Evolutionary conservation across 441 rosid species (phyloP).

Genomic region (Erodium texanum): DNA sequence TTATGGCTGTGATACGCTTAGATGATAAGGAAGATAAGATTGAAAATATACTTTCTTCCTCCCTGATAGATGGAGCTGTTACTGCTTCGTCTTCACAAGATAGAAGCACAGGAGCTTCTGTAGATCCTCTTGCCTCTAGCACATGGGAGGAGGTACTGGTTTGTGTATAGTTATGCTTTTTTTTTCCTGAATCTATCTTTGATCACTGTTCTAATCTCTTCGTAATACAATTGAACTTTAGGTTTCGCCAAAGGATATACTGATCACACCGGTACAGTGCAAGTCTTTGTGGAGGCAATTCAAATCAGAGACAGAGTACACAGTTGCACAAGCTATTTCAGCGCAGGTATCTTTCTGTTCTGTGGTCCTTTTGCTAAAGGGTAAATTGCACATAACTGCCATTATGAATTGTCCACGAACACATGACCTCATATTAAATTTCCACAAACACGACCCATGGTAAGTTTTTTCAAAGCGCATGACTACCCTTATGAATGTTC

Average conservation of each 20-base stretch:
- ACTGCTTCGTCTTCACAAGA: conserved; percentile 34
- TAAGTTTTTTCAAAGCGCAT: too few relatives aligned
- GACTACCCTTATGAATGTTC: too few relatives aligned
- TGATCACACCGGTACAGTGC: conserved; percentile 66
- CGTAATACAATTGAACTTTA: conserved; percentile 4
- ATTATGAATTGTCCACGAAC: too few relatives aligned
- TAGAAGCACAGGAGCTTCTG: conserved; percentile 33
- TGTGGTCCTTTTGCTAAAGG: too few relatives aligned
- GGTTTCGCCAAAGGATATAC: conserved; percentile 46
- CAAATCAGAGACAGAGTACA: conserved; percentile 50
- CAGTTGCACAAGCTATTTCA: too few relatives aligned
- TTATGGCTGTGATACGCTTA: conserved; percentile 61
- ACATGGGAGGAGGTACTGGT: conserved; percentile 63
- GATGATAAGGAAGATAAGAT: conserved; percentile 62
- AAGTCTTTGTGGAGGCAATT: conserved; percentile 74
- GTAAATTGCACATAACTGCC: too few relatives aligned
- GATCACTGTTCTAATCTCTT: conserved; percentile 8
- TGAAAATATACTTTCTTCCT: conserved; percentile 40
- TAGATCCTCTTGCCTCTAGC: conserved; percentile 56
- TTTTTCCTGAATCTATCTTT: neutral
- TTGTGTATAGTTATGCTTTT: neutral
- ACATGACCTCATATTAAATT: too few relatives aligned
- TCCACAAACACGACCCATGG: too few relatives aligned
- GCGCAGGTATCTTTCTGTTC: too few relatives aligned
- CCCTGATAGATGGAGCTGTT: conserved; percentile 46